Evolutionary conservation across 495 filamentous ascomycete species (phyloP).

Genomic region (Penicillium coprophilum): DNA sequence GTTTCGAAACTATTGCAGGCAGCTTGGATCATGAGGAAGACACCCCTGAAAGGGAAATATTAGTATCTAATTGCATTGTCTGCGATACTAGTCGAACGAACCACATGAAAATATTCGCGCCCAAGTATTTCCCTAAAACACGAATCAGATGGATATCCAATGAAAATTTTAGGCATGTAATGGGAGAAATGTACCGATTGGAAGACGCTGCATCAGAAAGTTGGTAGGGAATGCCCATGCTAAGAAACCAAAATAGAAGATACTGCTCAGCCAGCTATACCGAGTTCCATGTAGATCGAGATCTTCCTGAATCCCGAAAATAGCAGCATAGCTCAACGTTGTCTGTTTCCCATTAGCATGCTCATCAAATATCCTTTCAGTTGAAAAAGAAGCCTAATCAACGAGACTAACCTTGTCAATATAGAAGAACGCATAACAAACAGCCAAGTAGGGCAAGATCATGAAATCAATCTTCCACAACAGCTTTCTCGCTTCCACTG

Average conservation of each 20-base stretch:
- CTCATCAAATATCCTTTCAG: too few relatives aligned
- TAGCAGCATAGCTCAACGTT: constrained; percentile 57
- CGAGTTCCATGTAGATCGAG: constrained; percentile 47
- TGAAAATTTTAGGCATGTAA: not conserved
- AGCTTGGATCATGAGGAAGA: constrained; percentile 57
- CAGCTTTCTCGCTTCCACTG: constrained; percentile 47
- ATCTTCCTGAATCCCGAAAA: constrained; percentile 57
- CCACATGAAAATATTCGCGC: constrained; percentile 61
- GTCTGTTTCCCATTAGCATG: constrained; percentile 49
- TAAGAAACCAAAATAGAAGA: constrained; percentile 55
- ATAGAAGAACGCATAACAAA: constrained; percentile 62
- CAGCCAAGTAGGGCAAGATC: constrained; percentile 50
- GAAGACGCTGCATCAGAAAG: constrained; percentile 57
- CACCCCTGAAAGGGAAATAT: constrained; percentile 38
- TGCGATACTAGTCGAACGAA: constrained; percentile 12
- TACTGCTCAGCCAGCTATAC: constrained; percentile 50
- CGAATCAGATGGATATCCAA: constrained; percentile 7
- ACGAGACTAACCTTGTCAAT: constrained; percentile 48
- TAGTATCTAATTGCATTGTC: not conserved
- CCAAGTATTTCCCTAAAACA: constrained; percentile 52
- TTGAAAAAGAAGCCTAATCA: not conserved
- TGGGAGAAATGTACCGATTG: constrained; percentile 39
- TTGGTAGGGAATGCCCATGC: constrained; percentile 52
- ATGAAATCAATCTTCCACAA: constrained; percentile 57
- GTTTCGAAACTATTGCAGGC: constrained; percentile 53